Evolutionary conservation across 148 eudicot species (phyloP), one percentile per base, ranked within the genome.

Genomic region (Polygonum aviculare): DNA sequence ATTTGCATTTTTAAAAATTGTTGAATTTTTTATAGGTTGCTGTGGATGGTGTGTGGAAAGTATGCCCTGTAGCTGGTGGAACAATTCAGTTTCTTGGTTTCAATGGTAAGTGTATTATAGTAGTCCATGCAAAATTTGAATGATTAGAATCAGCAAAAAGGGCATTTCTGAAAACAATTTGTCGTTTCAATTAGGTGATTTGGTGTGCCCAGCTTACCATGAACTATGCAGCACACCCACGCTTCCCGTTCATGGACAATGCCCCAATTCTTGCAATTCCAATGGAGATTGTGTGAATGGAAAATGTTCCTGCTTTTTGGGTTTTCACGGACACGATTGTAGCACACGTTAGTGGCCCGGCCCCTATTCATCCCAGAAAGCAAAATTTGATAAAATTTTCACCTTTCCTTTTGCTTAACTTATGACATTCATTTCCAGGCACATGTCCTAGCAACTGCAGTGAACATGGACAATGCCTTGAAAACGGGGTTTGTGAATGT

Each of bases 281-380:
- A 95, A 92, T 84, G 98, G 98, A 38, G 96, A 95, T 74, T 95
- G 98, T 77, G 80, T 90, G 74, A 84, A 85, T 81, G 97, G 96
- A 80, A 88, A 76, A 80, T 95, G 98, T 73, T 83, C 71, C 62
- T 95, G 98, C 84, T 95, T 95, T 88, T 77, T 87, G 51, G 98
- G 98, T 49, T 95, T 90, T 76, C 85, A 85, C 78, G 91, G 97
- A 33, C 90, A 84, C 79, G 96, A 95, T 79, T 95, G 98, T 82
- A 84, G 91, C 77, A 87, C 85, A 77, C 90, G 98, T 92, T 77
- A 87, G 98, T 77, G 54, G 35, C 15, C 72, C 44, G 7, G 19
- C 7, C 19, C 2, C 62, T 55, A 19, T 55, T 14, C 31, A 50
- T 7, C 62, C 26, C 18, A 33, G 39, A 67, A 36, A 67, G 18